These are phyloP conservation scores for Discostella stelligera DNA, from an alignment of 352 stramenopile genomes.

Conservation along the genomic window DNA sequence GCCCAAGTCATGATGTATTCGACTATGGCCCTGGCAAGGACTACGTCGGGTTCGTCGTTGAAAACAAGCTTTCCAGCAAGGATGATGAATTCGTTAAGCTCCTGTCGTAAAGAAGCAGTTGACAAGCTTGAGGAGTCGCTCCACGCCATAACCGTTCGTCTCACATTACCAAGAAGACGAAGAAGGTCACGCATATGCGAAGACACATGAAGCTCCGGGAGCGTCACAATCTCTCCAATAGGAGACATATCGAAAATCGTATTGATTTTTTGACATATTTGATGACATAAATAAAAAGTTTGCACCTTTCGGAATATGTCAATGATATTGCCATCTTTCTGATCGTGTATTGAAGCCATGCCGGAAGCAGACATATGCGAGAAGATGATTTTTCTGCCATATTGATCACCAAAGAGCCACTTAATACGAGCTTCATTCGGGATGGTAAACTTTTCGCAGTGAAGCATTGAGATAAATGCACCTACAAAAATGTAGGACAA, in stretches of 20 bases:
- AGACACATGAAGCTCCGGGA: constrained; percentile 15
- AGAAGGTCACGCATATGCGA: constrained; percentile 20
- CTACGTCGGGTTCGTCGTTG: constrained; percentile 8
- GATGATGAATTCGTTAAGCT: constrained; percentile 48
- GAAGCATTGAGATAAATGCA: constrained; percentile 41
- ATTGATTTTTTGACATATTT: constrained; percentile 33
- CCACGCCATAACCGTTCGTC: constrained; percentile 11
- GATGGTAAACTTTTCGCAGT: constrained; percentile 35
- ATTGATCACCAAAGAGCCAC: constrained; percentile 35
- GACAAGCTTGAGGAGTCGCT: not conserved
- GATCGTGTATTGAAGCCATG: constrained; percentile 2
- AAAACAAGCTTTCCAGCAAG: constrained; percentile 27
- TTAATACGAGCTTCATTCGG: constrained; percentile 44
- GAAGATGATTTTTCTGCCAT: constrained; percentile 16
- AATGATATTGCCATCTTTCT: constrained; percentile 14
- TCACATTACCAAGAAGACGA: constrained; percentile 24
- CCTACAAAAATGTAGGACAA: constrained; percentile 10
- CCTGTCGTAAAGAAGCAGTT: constrained; percentile 3
- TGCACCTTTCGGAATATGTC: constrained; percentile 36
- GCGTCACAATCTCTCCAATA: constrained; percentile 3
- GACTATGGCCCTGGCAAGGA: constrained; percentile 22
- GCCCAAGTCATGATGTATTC: constrained; percentile 32
- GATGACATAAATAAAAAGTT: constrained; percentile 34
- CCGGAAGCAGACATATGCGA: constrained; percentile 8
- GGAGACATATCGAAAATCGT: constrained; percentile 26